A percentile compares a stretch with the other conserved stretches of the same genome.
phyloP scores from a whole-genome alignment of 2,329 filamentous ascomycete species.

The Elsinoe arachidis region DNA sequence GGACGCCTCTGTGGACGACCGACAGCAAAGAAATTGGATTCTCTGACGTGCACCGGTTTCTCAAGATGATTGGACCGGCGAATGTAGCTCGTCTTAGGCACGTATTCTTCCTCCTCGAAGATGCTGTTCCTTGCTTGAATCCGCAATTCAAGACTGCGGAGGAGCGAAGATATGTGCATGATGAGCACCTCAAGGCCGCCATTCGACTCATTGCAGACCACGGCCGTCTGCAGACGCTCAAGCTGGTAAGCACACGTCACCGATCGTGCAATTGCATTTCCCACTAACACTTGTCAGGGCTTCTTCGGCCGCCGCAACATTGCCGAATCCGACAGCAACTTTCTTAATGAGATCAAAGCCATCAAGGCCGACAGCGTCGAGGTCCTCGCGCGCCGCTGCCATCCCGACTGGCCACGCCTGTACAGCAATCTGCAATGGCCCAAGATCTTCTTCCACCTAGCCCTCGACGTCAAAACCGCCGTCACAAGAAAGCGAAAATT shows the following conservation, averaged over 20 bases:
- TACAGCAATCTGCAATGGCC: constrained; percentile 8
- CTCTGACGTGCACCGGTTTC: constrained; percentile 33
- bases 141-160: constrained; percentile 32
- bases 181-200: constrained; percentile 38
- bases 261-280: neutral
- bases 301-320: constrained; percentile 9
- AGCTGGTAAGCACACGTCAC: constrained; percentile 20
- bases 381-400: neutral
- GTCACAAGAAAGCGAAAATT: constrained; percentile 3
- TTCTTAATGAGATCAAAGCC: constrained; percentile 81
- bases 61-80: constrained; percentile 39
- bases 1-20: constrained; percentile 27
- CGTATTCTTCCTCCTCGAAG: constrained; percentile 37
- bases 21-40: constrained; percentile 40
- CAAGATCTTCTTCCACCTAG: constrained; percentile 11
- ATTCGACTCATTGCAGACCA: constrained; percentile 36
- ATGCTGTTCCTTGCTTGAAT: constrained; percentile 35
- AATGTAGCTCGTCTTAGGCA: constrained; percentile 41
- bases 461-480: neutral
- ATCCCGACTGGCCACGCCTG: constrained; percentile 1
- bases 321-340: constrained; percentile 40
- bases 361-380: constrained; percentile 48
- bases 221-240: constrained; percentile 35
- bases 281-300: neutral
- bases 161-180: constrained; percentile 41